These are phyloP conservation scores for Dichotomocladium elegans DNA, from an alignment of 371 early-diverging fungal genomes.

Conservation along the genomic window DNA sequence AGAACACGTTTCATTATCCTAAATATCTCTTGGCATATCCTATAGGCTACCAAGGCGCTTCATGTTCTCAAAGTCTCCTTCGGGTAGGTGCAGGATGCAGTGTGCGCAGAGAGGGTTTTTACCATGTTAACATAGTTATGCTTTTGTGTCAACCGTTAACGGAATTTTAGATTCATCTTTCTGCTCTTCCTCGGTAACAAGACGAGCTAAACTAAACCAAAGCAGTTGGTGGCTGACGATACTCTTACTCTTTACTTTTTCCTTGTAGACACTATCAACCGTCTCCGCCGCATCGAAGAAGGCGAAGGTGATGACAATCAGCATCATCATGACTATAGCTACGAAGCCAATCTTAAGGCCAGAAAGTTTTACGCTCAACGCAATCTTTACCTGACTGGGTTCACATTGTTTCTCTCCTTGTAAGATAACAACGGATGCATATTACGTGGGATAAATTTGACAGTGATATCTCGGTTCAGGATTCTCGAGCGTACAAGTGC, in stretches of 20 bases:
- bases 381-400: slow-evolving; percentile 87
- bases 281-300: slow-evolving; percentile 54
- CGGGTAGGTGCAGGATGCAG: slow-evolving; percentile 37
- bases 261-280: slow-evolving; percentile 61
- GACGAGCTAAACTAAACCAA: too few relatives aligned
- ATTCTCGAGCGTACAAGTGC: slow-evolving; percentile 75
- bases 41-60: slow-evolving; percentile 43
- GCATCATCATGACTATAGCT: slow-evolving; percentile 38
- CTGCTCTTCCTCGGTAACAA: slow-evolving; percentile 58
- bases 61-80: slow-evolving; percentile 55
- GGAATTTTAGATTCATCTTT: slow-evolving; percentile 53
- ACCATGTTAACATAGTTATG: neutral
- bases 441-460: too few relatives aligned
- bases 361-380: slow-evolving; percentile 86
- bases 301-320: slow-evolving; percentile 23
- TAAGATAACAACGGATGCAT: slow-evolving; percentile 19
- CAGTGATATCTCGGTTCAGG: slow-evolving; percentile 14
- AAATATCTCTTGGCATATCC: too few relatives aligned
- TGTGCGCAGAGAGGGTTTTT: neutral
- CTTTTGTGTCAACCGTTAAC: too few relatives aligned
- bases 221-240: too few relatives aligned
- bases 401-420: slow-evolving; percentile 84
- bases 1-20: too few relatives aligned
- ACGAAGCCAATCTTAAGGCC: slow-evolving; percentile 62
- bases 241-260: too few relatives aligned